phyloP scores from a whole-genome alignment of 805 yeast species.

The Millerago galiae region DNA sequence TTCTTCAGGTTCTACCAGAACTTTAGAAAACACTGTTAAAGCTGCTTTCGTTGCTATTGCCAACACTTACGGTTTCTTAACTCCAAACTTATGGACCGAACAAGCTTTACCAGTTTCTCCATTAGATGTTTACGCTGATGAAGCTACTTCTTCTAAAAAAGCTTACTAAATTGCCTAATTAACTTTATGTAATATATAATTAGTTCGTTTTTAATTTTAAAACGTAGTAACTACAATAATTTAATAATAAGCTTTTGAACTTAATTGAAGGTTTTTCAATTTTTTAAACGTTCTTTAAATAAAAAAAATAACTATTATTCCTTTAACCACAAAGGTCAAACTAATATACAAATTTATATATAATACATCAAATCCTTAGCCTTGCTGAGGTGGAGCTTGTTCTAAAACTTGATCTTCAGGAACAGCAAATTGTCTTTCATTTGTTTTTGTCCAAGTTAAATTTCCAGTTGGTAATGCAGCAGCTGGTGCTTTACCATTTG shows the following conservation, averaged over 20 bases:
- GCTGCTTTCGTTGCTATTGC: constrained; percentile 99
- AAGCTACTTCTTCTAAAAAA: constrained; percentile 69
- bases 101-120: constrained; percentile 85
- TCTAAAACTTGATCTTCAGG: constrained; percentile 70
- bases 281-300: background rate
- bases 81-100: constrained; percentile 97
- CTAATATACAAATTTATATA: background rate
- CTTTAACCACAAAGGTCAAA: background rate
- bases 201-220: background rate
- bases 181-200: constrained; percentile 6
- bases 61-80: constrained; percentile 99
- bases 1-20: constrained; percentile 98
- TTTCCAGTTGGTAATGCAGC: constrained; percentile 15
- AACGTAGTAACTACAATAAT: background rate
- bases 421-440: constrained; percentile 68
- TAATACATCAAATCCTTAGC: background rate
- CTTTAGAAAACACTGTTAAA: constrained; percentile 99
- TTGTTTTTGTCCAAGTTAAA: constrained; percentile 33
- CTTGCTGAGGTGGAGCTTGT: constrained; percentile 45
- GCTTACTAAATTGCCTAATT: constrained; percentile 48
- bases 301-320: background rate
- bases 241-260: background rate
- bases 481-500: constrained; percentile 53
- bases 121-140: constrained; percentile 89
- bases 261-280: background rate